phyloP scores from a whole-genome alignment of 768 basidiomycete species.

The Tylopilus rubrobrunneus region DNA sequence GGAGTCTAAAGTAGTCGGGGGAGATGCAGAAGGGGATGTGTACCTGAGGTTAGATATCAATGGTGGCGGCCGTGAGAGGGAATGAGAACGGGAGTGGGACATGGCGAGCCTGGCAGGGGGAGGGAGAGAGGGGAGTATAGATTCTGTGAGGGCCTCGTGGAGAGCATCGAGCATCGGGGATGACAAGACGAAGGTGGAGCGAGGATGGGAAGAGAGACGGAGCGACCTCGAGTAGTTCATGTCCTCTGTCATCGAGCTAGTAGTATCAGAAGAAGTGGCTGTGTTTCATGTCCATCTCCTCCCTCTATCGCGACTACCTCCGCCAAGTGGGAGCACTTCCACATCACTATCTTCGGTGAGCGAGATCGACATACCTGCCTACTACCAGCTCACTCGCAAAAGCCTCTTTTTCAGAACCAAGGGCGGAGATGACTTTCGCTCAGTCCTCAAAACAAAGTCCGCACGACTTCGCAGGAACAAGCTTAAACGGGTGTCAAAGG shows the following conservation, averaged over 20 bases:
- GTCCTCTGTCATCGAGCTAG: constrained; percentile 5
- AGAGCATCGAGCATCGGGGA: constrained; percentile 37
- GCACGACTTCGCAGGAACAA: constrained; percentile 35
- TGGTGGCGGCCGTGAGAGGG: constrained; percentile 44
- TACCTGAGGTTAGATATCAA: constrained; percentile 53
- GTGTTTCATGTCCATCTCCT: constrained; percentile 13
- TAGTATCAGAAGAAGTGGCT: constrained; percentile 15
- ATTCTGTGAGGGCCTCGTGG: constrained; percentile 44
- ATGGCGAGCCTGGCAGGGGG: constrained; percentile 41
- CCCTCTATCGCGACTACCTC: constrained; percentile 39
- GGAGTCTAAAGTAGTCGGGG: constrained; percentile 37
- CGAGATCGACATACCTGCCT: neutral
- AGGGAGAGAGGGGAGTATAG: constrained; percentile 37
- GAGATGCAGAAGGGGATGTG: constrained; percentile 59
- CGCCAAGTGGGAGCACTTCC: constrained; percentile 43
- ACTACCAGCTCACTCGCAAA: constrained; percentile 3
- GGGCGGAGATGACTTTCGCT: constrained; percentile 53
- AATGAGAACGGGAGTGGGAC: constrained; percentile 30
- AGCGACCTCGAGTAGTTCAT: constrained; percentile 10
- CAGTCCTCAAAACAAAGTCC: constrained; percentile 36
- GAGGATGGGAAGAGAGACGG: constrained; percentile 9
- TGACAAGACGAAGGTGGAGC: neutral
- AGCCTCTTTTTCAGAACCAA: constrained; percentile 67
- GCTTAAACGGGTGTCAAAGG: constrained; percentile 51
- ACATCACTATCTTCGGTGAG: constrained; percentile 44